Base-by-base conservation (phyloP, 352 stramenopile genomes). In the Globisporangium heterothallicum region DNA sequence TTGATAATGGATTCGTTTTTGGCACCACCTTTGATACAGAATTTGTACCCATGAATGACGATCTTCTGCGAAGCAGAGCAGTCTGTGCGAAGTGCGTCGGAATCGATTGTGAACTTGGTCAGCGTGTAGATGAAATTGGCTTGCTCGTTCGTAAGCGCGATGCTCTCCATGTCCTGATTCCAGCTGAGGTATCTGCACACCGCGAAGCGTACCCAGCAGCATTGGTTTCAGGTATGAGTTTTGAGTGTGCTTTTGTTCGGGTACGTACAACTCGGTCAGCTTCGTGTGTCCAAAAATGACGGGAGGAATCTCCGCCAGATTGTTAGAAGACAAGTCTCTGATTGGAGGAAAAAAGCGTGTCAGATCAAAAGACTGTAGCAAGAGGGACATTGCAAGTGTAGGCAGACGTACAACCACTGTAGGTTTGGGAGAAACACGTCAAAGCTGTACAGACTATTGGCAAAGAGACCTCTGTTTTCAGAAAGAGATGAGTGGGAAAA, bases 121-220 rank as follows among this genome's bases (percentile, higher is more conserved):
- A 59, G 32, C 18, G 19, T 51, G 42, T 14, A 4, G 7, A 59
- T 6, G 18, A 59, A 59, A 13, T 27, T 46, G 6, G 52, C 52
- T 21, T 59, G 52, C 3, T 25, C 21, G n/a, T 53, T 44, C 16
- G 52, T 53, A 9, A 59, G 44, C 25, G 26, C 21, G 6, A 53
- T 26, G 22, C 47, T 46, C n/a, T 2, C 18, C 42, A 58, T 13
- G 3, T 30, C 19, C 6, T 4, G 7, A 24, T 51, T 50, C 27
- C 12, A 13, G n/a, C n/a, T 32, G 8, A 58, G 21, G 25, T 36
- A 6, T 8, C 51, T 51, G 51, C 7, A 8, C 16, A 13, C 30
- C 12, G 30, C 12, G 6, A 34, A 36, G 34, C 42, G 10, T 30
- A 12, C 13, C 18, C 4, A 18, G 14, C 3, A 53, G 10, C 12